phyloP scores from a whole-genome alignment of 192 early-diverging fungal genomes.

The Coemansia aciculifera region DNA sequence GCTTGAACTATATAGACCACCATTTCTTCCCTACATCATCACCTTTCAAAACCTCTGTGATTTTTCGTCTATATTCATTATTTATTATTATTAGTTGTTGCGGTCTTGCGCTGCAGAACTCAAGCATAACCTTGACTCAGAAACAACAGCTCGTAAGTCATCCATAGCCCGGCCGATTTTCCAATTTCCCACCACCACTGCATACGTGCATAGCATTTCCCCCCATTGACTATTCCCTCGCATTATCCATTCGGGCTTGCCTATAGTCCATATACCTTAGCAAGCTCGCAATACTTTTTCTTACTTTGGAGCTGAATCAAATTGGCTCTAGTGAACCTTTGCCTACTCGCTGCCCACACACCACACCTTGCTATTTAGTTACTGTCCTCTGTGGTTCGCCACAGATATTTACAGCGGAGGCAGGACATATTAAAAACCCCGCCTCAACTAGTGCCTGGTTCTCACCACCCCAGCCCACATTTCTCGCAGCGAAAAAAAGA shows the following conservation, averaged over 20 bases:
- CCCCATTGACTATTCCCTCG: background rate
- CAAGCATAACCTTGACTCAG: background rate
- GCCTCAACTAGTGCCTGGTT: constrained; percentile 1
- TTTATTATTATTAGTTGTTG: background rate
- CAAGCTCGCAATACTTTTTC: background rate
- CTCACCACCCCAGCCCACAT: constrained; percentile 4
- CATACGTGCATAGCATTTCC: background rate
- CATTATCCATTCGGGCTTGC: background rate
- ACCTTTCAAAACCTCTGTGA: background rate
- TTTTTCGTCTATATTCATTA: background rate
- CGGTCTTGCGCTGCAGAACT: background rate
- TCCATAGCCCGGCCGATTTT: background rate
- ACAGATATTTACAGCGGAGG: background rate
- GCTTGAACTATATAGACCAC: background rate
- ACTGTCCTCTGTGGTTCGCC: background rate
- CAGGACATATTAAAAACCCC: constrained; percentile 3
- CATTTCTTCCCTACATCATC: background rate
- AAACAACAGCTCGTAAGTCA: background rate
- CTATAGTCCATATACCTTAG: background rate
- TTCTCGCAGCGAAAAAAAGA: background rate
- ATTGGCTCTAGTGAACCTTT: background rate
- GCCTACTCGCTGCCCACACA: background rate
- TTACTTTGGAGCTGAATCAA: background rate
- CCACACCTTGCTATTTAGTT: background rate
- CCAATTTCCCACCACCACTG: background rate